Base-by-base conservation (phyloP, 2,329 filamentous ascomycete species). In the Cyphellophora attinorum region DNA sequence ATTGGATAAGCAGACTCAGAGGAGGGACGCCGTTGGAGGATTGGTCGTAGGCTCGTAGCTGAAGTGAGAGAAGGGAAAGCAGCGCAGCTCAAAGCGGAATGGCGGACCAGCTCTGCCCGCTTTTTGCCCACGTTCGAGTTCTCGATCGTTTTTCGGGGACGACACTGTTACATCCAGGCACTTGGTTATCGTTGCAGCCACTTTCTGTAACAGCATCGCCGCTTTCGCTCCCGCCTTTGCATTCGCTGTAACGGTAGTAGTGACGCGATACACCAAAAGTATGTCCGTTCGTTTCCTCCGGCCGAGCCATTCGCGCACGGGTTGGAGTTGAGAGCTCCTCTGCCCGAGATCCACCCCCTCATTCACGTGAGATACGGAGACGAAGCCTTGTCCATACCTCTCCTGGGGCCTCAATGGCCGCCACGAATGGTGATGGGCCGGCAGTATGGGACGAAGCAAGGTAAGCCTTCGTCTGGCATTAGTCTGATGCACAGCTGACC, bases 391-490 rank as follows among this genome's bases (percentile, higher is more conserved):
- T n/a, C n/a, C n/a, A n/a, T n/a, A n/a, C n/a, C n/a, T n/a, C 19
- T 16, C 28, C 29, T 28, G 16, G 13, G 34, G 33, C 38, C 33
- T 25, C 37, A 16, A 44, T 48, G 46, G 42, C 41, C 21, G n/a
- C 21, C 37, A 34, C 41, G 33, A 46, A 45, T 31, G 38, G 43
- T 35, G 36, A 42, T 41, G 42, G 43, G 42, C 42, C 47, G 40
- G 47, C 57, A 57, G 47, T 57, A 53, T 43, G 42, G 45, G 39
- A 46, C 34, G 46, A 48, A 41, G 40, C 46, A 19, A 46, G 46
- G 46, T 48, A 43, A 28, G 45, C 28, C 39, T 31, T 39, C 33
- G 37, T 42, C 18, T 25, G 8, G 27, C 16, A 25, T 25, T 25
- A 25, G 21, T n/a, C 21, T 25, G 21, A 25, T 27, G 17, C 32